Evolutionary conservation across 2,329 filamentous ascomycete genomes (phyloP).

Genomic region (Fusarium dimerum): DNA sequence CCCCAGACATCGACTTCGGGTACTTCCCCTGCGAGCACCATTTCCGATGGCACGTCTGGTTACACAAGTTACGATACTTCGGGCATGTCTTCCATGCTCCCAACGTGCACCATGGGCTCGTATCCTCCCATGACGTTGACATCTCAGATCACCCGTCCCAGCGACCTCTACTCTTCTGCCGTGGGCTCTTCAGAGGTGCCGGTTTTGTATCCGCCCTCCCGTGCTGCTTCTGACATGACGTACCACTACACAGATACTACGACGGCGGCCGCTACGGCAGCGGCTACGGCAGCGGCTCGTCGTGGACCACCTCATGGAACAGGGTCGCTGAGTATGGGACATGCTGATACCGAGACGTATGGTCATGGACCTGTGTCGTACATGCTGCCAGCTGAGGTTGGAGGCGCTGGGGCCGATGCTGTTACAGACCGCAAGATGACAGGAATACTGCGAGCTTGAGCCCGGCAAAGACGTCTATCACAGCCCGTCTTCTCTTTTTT

Average conservation of each 20-base stretch:
- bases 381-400: conserved; percentile 21
- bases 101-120: conserved; percentile 9
- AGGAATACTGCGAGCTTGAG: conserved; percentile 17
- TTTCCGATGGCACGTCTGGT: conserved; percentile 21
- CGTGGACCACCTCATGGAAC: conserved; percentile 11
- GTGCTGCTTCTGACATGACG: conserved; percentile 22
- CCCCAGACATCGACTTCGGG: conserved; percentile 19
- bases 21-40: conserved; percentile 22
- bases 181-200: conserved; percentile 15
- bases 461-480: not conserved
- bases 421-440: conserved; percentile 18
- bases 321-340: conserved; percentile 14
- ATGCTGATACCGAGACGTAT: conserved; percentile 10
- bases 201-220: conserved; percentile 6
- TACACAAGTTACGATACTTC: conserved; percentile 28
- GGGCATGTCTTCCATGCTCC: conserved; percentile 8
- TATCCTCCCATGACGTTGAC: conserved; percentile 18
- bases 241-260: conserved; percentile 37
- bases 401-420: conserved; percentile 7
- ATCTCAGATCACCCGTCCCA: conserved; percentile 17
- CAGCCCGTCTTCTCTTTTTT: not conserved
- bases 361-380: conserved; percentile 14
- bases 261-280: conserved; percentile 13
- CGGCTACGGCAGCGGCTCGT: conserved; percentile 9
- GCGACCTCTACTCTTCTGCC: conserved; percentile 22